These are phyloP conservation scores for Scortechinia acanthostroma DNA, from an alignment of 2,329 filamentous ascomycete species.

Conservation along the genomic window DNA sequence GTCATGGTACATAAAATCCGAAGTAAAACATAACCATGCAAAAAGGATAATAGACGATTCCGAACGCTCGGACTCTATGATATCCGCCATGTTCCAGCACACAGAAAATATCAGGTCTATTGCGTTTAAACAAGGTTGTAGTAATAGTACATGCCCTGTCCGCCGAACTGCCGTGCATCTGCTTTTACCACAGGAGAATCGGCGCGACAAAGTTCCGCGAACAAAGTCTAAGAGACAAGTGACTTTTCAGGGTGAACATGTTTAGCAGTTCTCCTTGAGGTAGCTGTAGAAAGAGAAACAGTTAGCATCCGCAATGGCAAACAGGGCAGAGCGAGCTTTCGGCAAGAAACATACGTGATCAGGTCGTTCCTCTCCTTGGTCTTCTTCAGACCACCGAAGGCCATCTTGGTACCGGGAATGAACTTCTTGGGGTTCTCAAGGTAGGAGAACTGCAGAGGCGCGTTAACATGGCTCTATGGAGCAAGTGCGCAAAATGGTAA, in stretches of 20 bases:
- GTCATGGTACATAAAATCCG: conserved; percentile 1
- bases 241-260: no score
- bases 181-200: not conserved
- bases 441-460: conserved; percentile 70
- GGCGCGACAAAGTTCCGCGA: not conserved
- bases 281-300: conserved; percentile 31
- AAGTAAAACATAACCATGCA: not conserved
- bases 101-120: not conserved
- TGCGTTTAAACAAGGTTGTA: not conserved
- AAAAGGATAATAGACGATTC: no score
- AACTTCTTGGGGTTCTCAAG: conserved; percentile 99
- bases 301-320: not conserved
- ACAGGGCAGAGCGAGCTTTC: not conserved
- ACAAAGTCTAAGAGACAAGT: no score
- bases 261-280: conserved; percentile 65
- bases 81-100: not conserved
- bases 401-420: conserved; percentile 99
- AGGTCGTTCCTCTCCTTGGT: conserved; percentile 98
- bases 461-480: no score
- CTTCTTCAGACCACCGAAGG: conserved; percentile 99
- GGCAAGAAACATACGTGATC: conserved; percentile 70
- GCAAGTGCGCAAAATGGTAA: no score
- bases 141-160: conserved; percentile 1
- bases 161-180: not conserved
- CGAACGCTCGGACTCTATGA: no score